Conservation (phyloP, 768 basidiomycete genomes). For the Mycena albidolilacea region DNA sequence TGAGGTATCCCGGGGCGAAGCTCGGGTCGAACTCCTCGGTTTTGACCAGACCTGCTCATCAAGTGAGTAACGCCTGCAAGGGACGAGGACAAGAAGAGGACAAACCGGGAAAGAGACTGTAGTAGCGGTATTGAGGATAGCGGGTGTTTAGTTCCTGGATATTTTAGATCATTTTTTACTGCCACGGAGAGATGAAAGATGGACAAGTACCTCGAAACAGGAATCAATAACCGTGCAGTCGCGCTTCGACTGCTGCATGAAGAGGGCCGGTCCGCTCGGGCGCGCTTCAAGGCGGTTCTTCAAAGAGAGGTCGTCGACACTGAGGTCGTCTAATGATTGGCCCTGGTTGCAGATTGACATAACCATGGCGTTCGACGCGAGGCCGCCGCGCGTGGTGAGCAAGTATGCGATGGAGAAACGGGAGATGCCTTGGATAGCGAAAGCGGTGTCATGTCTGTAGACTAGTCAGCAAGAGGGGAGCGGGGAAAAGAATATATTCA, state of each 20-base stretch:
- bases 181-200: neutral
- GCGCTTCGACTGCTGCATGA: constrained; percentile 18
- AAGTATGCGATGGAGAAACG: constrained; percentile 23
- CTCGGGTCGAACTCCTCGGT: constrained; percentile 6
- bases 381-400: constrained; percentile 27
- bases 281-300: neutral
- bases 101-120: constrained; percentile 13
- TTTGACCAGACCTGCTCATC: constrained; percentile 9
- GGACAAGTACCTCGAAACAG: constrained; percentile 8
- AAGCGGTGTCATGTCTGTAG: neutral
- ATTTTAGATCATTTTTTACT: too few species aligned
- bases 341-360: constrained; percentile 10
- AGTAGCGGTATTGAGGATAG: constrained; percentile 27
- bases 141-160: constrained; percentile 24
- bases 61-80: neutral
- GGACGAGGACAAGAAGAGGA: neutral
- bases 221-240: constrained; percentile 22
- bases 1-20: neutral
- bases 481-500: neutral
- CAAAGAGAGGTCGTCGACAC: constrained; percentile 15
- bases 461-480: neutral
- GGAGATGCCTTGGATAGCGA: constrained; percentile 18
- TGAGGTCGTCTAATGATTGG: constrained; percentile 4
- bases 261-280: neutral
- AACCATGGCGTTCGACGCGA: constrained; percentile 18